Conservation (phyloP, 2,329 filamentous ascomycete species). For the Sporothrix mexicana region DNA sequence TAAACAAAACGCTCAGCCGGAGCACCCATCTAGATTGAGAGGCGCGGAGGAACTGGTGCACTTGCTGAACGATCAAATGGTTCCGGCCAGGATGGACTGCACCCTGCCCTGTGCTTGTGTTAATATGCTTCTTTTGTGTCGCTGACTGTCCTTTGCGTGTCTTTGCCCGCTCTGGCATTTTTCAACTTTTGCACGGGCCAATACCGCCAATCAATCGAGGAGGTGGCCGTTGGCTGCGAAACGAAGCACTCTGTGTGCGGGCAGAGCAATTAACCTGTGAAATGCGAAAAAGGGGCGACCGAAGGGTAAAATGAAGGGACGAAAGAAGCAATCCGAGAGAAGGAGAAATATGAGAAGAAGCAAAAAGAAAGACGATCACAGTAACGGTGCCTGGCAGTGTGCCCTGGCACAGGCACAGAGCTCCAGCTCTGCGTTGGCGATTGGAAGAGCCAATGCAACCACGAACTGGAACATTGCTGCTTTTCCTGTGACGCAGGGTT, state of each 20-base stretch:
- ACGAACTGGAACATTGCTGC: background rate
- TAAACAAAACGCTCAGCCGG: slow-evolving; percentile 3
- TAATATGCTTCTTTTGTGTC: background rate
- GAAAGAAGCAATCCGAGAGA: background rate
- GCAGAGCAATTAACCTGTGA: background rate
- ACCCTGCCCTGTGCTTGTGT: slow-evolving; percentile 1
- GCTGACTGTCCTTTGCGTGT: background rate
- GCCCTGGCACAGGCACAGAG: background rate
- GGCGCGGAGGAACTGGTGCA: background rate
- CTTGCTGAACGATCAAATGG: background rate
- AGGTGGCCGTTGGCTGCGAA: background rate
- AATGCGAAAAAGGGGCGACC: background rate
- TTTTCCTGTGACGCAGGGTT: slow-evolving; percentile 1
- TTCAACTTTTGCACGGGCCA: slow-evolving; percentile 13
- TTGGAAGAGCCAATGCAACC: background rate
- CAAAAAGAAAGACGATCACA: background rate
- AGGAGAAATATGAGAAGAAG: background rate
- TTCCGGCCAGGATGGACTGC: background rate
- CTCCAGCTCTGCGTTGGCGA: slow-evolving; percentile 3
- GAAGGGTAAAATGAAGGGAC: background rate
- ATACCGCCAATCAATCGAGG: slow-evolving; percentile 6
- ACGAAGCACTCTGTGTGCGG: background rate
- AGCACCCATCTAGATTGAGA: background rate
- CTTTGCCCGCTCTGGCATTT: background rate
- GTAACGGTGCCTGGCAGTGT: slow-evolving; percentile 3